phyloP scores from a whole-genome alignment of 805 yeast genomes.

The Pichia rugopelliculosa region DNA sequence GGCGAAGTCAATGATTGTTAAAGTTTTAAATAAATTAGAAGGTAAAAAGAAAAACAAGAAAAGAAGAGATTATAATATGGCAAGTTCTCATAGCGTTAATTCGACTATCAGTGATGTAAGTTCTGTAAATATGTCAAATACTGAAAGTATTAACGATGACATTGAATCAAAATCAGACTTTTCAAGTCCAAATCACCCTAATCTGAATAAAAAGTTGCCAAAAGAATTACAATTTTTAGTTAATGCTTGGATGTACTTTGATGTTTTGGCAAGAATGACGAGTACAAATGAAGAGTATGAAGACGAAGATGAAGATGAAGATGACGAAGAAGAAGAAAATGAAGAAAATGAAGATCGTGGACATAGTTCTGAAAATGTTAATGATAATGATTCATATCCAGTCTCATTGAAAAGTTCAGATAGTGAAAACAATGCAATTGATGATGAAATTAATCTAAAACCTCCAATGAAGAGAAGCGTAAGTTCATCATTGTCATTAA shows the following conservation, averaged over 20 bases:
- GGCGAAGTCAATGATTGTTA: constrained; percentile 52
- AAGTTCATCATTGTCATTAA: background rate
- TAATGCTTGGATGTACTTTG: constrained; percentile 63
- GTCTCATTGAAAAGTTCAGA: background rate
- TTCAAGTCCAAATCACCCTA: background rate
- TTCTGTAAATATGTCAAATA: background rate
- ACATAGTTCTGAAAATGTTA: background rate
- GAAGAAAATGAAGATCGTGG: background rate
- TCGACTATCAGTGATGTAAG: background rate
- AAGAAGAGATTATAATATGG: constrained; percentile 7
- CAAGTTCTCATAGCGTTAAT: background rate
- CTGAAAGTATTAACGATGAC: background rate
- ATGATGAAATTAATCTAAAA: background rate
- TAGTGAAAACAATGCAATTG: background rate
- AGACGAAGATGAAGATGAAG: constrained; percentile 22
- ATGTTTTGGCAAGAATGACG: constrained; percentile 60
- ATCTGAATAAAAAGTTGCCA: constrained; percentile 24
- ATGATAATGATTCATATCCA: background rate
- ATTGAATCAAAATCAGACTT: background rate
- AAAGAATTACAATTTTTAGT: constrained; percentile 44
- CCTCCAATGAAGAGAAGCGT: background rate
- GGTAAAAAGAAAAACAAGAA: constrained; percentile 10
- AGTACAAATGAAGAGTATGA: constrained; percentile 34
- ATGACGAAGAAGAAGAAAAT: background rate
- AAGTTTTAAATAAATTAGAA: constrained; percentile 29